phyloP scores from a whole-genome alignment of 768 basidiomycete species.

The Auriscalpium vulgare region DNA sequence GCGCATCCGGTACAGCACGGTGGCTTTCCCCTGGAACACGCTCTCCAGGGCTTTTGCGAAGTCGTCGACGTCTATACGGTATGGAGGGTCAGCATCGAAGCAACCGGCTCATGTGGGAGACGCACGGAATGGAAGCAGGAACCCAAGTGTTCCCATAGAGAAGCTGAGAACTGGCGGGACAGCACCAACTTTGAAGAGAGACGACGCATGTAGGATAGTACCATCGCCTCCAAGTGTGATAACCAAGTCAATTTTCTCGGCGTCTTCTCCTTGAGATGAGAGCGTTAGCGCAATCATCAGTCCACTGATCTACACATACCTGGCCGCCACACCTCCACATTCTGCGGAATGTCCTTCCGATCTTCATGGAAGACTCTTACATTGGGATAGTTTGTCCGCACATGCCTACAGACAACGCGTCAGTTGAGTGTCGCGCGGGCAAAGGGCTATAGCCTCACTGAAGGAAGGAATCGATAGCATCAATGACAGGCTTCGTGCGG shows the following conservation, averaged over 20 bases:
- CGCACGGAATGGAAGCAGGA: conserved; percentile 90
- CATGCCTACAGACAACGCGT: conserved; percentile 17
- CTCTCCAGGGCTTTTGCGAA: conserved; percentile 74
- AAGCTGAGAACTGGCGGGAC: conserved; percentile 90
- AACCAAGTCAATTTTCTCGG: conserved; percentile 73
- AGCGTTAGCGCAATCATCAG: background rate
- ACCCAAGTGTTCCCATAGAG: conserved; percentile 90
- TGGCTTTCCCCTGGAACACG: conserved; percentile 72
- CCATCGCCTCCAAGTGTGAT: conserved; percentile 93
- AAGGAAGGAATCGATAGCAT: conserved; percentile 68
- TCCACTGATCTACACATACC: conserved; percentile 28
- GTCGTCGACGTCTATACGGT: conserved; percentile 71
- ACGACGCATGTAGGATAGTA: conserved; percentile 89
- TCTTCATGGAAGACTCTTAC: conserved; percentile 26
- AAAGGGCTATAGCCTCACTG: conserved; percentile 34
- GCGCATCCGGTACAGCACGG: conserved; percentile 84
- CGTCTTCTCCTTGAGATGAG: conserved; percentile 28
- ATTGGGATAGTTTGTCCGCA: conserved; percentile 23
- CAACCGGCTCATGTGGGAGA: conserved; percentile 6
- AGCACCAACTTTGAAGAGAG: conserved; percentile 81
- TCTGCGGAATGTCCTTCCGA: conserved; percentile 41
- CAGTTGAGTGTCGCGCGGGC: background rate
- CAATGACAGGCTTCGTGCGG: conserved; percentile 67
- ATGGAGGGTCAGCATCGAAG: background rate
- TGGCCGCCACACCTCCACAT: conserved; percentile 49